Base-by-base conservation (phyloP, 176 grass and related monocot genomes). In the Oryza officinalis region DNA sequence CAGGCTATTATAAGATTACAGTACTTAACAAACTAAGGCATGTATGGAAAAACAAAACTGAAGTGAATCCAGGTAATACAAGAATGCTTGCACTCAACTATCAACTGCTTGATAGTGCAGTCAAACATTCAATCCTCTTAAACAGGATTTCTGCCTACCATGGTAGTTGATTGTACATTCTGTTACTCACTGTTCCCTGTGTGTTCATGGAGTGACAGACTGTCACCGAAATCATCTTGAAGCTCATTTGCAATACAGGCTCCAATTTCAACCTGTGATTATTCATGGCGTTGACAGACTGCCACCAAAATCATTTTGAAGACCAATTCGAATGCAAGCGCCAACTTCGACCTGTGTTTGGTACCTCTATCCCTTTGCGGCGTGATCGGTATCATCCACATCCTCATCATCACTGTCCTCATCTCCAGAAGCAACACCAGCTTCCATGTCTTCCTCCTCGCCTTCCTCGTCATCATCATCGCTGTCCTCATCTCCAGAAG, bases 361-460 rank as follows among this genome's bases (percentile, higher is more conserved):
- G 74, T 22, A 54, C 63, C 30, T 78, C 75, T 85, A 68, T 76
- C 57, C 25, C 45, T 43, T 30, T 79, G 23, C 41, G 8, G 73
- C 81, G 41, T 81, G 17, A 75, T 17, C 31, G 64, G 60, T 52
- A 27, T 80, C 52, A 27, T 33, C 75, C 3, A 27, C 78, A 63
- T 90, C 76, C 54, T 92, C 87, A 4, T 97, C 91, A 65, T 90
- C 89, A 31, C 91, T 93, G 22, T 86, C 82, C 17, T 79, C 80
- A 14, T 89, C 84, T 65, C 91, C 80, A 1, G 89, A 87, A 80
- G 73, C 83, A 63, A 79, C 33, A 72, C 83, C 81, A 0, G 65
- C 77, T 57, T 79, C 78, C 63, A 87, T 81, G 38, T 75, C 18
- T 22, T 17, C 47, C 15, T 57, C 80, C 43, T 83, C 76, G 20